Percentiles rank a stretch among this genome's conserved stretches.
These are phyloP conservation scores for Phytophthora megakarya DNA, from an alignment of 352 stramenopile genomes.

Conservation along the genomic window DNA sequence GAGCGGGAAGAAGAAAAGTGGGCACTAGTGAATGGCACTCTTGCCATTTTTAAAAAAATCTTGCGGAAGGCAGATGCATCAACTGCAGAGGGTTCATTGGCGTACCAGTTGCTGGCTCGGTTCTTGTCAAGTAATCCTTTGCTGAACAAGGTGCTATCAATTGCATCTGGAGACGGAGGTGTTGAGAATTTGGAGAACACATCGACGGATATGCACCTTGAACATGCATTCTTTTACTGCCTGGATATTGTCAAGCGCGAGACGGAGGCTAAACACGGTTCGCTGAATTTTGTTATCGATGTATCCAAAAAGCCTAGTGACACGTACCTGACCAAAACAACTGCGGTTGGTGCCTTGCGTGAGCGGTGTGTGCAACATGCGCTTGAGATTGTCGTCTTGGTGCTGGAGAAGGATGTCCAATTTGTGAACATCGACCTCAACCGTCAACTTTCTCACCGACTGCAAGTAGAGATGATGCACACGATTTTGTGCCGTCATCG, in stretches of 20 bases:
- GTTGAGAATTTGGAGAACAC: constrained; percentile 78
- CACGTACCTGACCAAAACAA: constrained; percentile 59
- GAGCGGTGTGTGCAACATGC: constrained; percentile 77
- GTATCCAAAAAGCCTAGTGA: constrained; percentile 49
- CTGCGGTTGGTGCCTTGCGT: constrained; percentile 50
- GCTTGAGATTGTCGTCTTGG: constrained; percentile 77
- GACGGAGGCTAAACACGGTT: constrained; percentile 69
- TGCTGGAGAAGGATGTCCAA: constrained; percentile 68
- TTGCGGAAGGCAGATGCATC: constrained; percentile 54
- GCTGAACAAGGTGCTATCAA: constrained; percentile 71
- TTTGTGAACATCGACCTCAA: constrained; percentile 72
- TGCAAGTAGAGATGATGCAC: constrained; percentile 82
- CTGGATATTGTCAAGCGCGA: constrained; percentile 79
- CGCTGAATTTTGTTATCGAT: constrained; percentile 68
- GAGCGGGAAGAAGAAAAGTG: constrained; percentile 86
- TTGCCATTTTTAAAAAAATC: constrained; percentile 84
- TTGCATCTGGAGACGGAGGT: constrained; percentile 70
- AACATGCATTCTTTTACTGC: constrained; percentile 86
- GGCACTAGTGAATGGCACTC: constrained; percentile 68
- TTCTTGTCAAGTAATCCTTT: constrained; percentile 71
- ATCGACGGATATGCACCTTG: constrained; percentile 71
- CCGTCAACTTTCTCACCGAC: constrained; percentile 55
- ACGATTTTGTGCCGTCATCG: constrained; percentile 74
- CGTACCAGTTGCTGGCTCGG: constrained; percentile 70
- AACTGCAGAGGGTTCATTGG: constrained; percentile 56